These are phyloP conservation scores for Wickerhamiella spandovensis DNA, from an alignment of 805 yeast species.

Conservation along the genomic window DNA sequence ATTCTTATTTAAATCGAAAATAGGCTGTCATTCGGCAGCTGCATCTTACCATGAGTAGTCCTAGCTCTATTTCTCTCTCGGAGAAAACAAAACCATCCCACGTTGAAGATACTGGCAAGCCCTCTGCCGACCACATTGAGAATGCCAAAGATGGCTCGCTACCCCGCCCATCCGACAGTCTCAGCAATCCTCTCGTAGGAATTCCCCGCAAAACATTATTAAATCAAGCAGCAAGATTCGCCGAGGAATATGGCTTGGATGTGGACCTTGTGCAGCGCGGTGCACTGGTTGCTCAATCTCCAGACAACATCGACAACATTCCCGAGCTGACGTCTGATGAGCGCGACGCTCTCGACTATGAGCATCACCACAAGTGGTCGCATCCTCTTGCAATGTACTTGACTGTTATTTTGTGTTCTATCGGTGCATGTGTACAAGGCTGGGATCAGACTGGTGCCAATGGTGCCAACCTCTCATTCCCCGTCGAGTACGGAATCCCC, in stretches of 20 bases:
- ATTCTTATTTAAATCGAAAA: too few relatives aligned
- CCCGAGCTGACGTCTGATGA: constrained; percentile 23
- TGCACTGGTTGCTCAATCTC: constrained; percentile 39
- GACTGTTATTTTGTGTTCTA: constrained; percentile 44
- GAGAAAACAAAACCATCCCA: neutral
- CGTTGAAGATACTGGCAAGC: neutral
- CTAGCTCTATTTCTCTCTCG: neutral
- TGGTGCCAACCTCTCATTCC: constrained; percentile 48
- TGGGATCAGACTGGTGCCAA: constrained; percentile 60
- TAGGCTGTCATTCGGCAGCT: neutral
- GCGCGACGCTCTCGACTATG: constrained; percentile 27
- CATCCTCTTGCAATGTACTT: constrained; percentile 31
- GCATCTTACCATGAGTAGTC: neutral
- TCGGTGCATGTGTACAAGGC: constrained; percentile 59
- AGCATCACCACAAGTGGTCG: constrained; percentile 33
- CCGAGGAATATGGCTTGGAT: constrained; percentile 12
- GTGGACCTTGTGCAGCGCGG: constrained; percentile 25
- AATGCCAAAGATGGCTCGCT: neutral
- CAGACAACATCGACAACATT: constrained; percentile 19
- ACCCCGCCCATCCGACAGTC: neutral
- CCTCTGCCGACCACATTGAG: neutral
- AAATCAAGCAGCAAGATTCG: constrained; percentile 16
- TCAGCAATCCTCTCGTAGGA: constrained; percentile 18
- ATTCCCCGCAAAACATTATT: constrained; percentile 16
- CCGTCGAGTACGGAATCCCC: constrained; percentile 31